Evolutionary conservation across 1,284 basidiomycete genomes (phyloP).

Genomic region (Anthracocystis walkeri): DNA sequence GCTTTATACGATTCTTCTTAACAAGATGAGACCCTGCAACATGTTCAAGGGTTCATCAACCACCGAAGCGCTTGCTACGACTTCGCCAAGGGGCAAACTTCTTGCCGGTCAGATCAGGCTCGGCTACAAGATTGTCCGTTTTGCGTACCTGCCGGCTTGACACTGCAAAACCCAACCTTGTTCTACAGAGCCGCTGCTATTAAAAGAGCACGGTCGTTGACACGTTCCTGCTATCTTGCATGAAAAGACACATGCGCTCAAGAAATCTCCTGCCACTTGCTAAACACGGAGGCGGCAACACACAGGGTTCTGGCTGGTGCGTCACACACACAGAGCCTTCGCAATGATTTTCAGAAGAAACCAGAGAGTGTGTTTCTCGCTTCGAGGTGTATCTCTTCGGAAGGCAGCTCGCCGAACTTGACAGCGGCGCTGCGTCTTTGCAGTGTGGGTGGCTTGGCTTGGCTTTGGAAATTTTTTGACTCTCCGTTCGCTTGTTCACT

Average conservation of each 20-base stretch:
- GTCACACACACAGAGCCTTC: no score
- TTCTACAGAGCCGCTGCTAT: neutral
- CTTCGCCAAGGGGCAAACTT: no score
- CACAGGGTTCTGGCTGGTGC: no score
- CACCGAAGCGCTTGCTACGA: no score
- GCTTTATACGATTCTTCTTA: neutral
- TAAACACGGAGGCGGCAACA: constrained; percentile 8
- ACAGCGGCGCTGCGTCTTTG: no score
- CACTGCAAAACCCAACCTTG: neutral
- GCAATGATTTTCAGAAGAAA: constrained; percentile 12
- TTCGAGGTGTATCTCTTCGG: neutral
- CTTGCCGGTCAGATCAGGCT: no score
- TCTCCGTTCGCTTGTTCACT: no score
- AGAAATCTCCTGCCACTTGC: neutral
- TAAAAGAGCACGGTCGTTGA: constrained; percentile 1
- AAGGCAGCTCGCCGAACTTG: constrained; percentile 18
- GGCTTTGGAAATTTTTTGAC: no score
- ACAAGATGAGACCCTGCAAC: neutral
- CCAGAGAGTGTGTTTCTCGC: neutral
- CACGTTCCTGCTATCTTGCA: constrained; percentile 39
- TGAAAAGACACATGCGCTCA: neutral
- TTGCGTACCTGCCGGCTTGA: no score
- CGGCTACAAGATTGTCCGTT: neutral
- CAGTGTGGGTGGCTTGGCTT: no score
- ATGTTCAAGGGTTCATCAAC: no score